These are phyloP conservation scores for Cicer arietinum DNA, from an alignment of 306 rosid genomes.

Conservation along the genomic window DNA sequence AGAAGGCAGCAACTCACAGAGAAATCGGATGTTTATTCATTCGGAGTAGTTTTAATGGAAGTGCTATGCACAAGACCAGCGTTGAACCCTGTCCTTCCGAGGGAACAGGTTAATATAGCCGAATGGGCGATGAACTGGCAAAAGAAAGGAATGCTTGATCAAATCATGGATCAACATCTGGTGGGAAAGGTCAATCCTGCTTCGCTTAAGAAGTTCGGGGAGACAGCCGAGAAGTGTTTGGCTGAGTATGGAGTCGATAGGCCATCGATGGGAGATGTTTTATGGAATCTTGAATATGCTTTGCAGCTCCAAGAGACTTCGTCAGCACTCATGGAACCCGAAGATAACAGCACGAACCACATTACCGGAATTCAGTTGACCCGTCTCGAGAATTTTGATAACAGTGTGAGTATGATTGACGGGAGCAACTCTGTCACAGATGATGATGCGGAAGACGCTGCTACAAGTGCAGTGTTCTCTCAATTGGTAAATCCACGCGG, in stretches of 20 bases:
- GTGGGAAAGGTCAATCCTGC: conserved; percentile 84
- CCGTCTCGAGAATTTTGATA: conserved; percentile 76
- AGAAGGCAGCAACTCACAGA: conserved; percentile 97
- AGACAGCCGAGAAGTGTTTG: conserved; percentile 94
- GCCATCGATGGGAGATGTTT: conserved; percentile 97
- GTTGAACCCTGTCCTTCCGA: conserved; percentile 90
- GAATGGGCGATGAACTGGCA: conserved; percentile 98
- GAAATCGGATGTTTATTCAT: conserved; percentile 96
- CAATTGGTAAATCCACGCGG: conserved; percentile 96
- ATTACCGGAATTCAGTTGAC: conserved; percentile 82
- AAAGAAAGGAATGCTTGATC: conserved; percentile 96
- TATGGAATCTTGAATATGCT: conserved; percentile 95
- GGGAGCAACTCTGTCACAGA: conserved; percentile 62
- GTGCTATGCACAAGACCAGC: conserved; percentile 98
- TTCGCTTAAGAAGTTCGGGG: conserved; percentile 93
- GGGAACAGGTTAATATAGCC: conserved; percentile 98
- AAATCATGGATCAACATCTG: conserved; percentile 87
- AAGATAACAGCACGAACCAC: conserved; percentile 95
- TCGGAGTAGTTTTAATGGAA: conserved; percentile 96
- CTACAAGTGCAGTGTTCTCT: conserved; percentile 95
- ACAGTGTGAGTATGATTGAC: conserved; percentile 78
- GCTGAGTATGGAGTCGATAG: conserved; percentile 92
- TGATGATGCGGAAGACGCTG: conserved; percentile 74
- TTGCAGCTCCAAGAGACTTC: conserved; percentile 93
- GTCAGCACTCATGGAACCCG: conserved; percentile 83